phyloP scores from a whole-genome alignment of 2,329 filamentous ascomycete genomes.

The Fusarium chlamydosporum region DNA sequence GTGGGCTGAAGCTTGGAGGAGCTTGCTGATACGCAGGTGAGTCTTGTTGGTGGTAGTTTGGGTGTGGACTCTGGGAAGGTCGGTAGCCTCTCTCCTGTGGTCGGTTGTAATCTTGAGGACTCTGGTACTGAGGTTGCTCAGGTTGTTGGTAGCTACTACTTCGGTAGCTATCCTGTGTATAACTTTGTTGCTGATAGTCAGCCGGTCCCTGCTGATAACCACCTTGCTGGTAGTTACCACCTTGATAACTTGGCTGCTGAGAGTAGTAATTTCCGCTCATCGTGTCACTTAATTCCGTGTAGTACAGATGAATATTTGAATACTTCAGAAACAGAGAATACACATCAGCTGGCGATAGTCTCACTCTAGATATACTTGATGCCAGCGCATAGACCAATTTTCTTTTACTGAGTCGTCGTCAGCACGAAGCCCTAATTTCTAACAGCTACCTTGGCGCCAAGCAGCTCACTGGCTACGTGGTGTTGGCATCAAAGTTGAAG shows the following conservation, averaged over 20 bases:
- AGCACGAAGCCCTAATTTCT: background rate
- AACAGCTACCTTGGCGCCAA: conserved; percentile 5
- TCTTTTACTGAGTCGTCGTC: background rate
- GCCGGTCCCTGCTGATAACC: background rate
- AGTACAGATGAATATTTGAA: background rate
- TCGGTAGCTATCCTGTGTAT: background rate
- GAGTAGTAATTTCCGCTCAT: conserved; percentile 1
- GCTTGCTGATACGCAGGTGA: background rate
- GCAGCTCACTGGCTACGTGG: background rate
- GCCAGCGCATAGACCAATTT: background rate
- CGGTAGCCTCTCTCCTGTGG: background rate
- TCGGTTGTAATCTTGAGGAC: background rate
- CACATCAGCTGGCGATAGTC: too few species aligned
- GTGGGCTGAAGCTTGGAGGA: background rate
- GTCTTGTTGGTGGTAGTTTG: background rate
- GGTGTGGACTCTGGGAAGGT: background rate
- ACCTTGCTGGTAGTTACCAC: background rate
- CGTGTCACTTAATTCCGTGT: background rate
- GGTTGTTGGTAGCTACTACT: background rate
- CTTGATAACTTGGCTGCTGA: background rate
- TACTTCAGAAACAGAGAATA: background rate
- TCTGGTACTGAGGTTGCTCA: background rate
- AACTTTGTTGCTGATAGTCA: background rate
- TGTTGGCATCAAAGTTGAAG: background rate
- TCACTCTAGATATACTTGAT: background rate